Percentiles rank a stretch among this genome's conserved stretches.
phyloP scores from a whole-genome alignment of 768 basidiomycete species.

The Lepiota subincarnata region DNA sequence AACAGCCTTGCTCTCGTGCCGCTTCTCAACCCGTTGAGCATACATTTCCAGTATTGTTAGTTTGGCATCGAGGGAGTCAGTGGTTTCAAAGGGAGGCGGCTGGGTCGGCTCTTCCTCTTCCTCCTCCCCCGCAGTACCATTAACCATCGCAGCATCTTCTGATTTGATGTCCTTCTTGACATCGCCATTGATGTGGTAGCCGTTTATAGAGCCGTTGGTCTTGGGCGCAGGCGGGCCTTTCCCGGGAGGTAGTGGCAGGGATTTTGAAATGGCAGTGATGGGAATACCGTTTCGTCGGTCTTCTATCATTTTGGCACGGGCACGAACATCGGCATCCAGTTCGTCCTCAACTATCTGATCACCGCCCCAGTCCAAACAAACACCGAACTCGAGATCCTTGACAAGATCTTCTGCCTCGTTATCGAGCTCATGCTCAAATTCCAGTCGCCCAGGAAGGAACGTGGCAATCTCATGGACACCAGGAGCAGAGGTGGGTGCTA shows the following conservation, averaged over 20 bases:
- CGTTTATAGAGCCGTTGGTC: conserved; percentile 41
- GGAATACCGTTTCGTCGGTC: conserved; percentile 33
- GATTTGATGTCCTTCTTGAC: conserved; percentile 36
- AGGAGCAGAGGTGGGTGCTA: conserved; percentile 83
- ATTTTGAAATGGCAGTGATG: conserved; percentile 21
- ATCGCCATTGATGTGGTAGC: conserved; percentile 39
- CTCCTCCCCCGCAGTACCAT: conserved; percentile 49
- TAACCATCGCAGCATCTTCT: conserved; percentile 46
- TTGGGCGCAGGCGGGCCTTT: conserved; percentile 29
- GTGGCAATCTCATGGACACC: conserved; percentile 89
- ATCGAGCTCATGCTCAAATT: conserved; percentile 96
- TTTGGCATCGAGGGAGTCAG: conserved; percentile 84
- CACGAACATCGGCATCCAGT: conserved; percentile 70
- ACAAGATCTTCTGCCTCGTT: conserved; percentile 95
- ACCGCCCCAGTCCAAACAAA: conserved; percentile 83
- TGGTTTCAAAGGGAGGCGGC: conserved; percentile 79
- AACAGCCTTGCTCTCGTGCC: conserved; percentile 79
- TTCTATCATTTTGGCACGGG: conserved; percentile 46
- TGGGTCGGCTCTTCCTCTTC: conserved; percentile 65
- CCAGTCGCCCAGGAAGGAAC: conserved; percentile 94
- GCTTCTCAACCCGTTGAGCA: conserved; percentile 80
- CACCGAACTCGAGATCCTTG: conserved; percentile 93
- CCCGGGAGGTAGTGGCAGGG: conserved; percentile 25
- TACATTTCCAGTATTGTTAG: conserved; percentile 88
- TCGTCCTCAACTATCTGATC: conserved; percentile 77